A percentile compares a stretch with the other conserved stretches of the same genome.
phyloP scores from a whole-genome alignment of 306 rosid species.

The Trichosanthes truncata region DNA sequence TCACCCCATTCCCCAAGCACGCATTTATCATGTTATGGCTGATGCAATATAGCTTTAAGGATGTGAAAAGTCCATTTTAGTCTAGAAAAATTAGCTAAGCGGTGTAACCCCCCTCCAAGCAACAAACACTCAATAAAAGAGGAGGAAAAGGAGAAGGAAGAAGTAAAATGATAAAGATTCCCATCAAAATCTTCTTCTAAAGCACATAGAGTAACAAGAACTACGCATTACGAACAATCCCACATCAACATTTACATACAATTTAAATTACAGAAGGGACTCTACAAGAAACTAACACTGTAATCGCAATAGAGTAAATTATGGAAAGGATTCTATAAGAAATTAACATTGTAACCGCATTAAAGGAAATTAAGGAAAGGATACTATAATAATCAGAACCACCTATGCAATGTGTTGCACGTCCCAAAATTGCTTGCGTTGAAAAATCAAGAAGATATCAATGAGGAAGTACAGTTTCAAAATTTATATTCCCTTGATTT shows the following conservation, averaged over 20 bases:
- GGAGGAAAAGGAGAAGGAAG: not conserved
- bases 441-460: not conserved
- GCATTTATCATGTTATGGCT: not conserved
- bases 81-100: not conserved
- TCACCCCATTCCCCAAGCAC: not conserved
- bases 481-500: not conserved
- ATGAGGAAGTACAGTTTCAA: not conserved
- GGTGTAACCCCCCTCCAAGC: not conserved
- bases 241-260: not conserved
- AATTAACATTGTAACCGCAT: not conserved
- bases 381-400: not conserved
- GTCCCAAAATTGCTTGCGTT: not conserved
- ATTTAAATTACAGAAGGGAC: not conserved
- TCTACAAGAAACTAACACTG: not conserved
- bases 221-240: not conserved
- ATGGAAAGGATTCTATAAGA: not conserved
- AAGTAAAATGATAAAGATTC: not conserved
- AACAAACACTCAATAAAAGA: not conserved
- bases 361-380: not conserved
- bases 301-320: not conserved
- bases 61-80: not conserved
- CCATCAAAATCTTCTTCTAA: not conserved
- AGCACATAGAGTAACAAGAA: not conserved
- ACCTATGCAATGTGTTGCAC: not conserved
- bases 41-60: not conserved